Conservation (phyloP, 2,329 filamentous ascomycete species). For the Purpureocillium takamizusanense region DNA sequence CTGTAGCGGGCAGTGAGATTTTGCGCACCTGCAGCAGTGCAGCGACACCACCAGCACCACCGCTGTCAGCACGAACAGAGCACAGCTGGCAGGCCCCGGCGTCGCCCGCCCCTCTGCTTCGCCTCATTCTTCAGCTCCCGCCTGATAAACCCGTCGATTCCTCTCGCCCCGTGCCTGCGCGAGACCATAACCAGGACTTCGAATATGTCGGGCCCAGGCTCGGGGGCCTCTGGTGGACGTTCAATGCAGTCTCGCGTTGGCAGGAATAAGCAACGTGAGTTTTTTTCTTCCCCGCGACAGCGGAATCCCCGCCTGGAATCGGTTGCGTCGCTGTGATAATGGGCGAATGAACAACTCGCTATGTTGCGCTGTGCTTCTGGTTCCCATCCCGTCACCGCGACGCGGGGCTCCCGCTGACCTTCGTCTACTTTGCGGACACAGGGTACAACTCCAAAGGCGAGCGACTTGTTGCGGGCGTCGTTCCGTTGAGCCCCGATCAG, state of each 20-base stretch:
- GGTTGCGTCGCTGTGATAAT: too few species aligned
- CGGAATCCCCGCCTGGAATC: too few species aligned
- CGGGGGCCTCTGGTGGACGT: slow-evolving; percentile 31
- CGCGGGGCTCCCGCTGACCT: slow-evolving; percentile 3
- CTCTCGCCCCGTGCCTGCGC: background rate
- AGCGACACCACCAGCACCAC: too few species aligned
- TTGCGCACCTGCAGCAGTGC: background rate
- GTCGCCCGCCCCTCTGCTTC: background rate
- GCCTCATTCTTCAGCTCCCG: background rate
- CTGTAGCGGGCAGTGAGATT: slow-evolving; percentile 2
- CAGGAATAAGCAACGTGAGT: slow-evolving; percentile 75
- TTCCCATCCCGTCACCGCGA: background rate
- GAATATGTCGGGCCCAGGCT: slow-evolving; percentile 26
- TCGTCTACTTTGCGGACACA: slow-evolving; percentile 29
- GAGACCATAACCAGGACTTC: slow-evolving; percentile 7
- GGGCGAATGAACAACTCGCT: too few species aligned
- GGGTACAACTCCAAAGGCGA: slow-evolving; percentile 90
- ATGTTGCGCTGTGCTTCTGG: too few species aligned
- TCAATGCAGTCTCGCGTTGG: slow-evolving; percentile 68
- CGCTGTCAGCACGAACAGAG: too few species aligned
- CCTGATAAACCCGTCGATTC: background rate
- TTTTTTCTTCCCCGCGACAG: slow-evolving; percentile 5
- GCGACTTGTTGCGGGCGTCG: slow-evolving; percentile 88
- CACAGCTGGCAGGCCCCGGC: too few species aligned
- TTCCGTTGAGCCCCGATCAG: slow-evolving; percentile 80